Percentiles rank a stretch among this genome's conserved stretches.
Evolutionary conservation across 2,329 filamentous ascomycete species (phyloP).

Genomic region (Pseudocercospora musae): DNA sequence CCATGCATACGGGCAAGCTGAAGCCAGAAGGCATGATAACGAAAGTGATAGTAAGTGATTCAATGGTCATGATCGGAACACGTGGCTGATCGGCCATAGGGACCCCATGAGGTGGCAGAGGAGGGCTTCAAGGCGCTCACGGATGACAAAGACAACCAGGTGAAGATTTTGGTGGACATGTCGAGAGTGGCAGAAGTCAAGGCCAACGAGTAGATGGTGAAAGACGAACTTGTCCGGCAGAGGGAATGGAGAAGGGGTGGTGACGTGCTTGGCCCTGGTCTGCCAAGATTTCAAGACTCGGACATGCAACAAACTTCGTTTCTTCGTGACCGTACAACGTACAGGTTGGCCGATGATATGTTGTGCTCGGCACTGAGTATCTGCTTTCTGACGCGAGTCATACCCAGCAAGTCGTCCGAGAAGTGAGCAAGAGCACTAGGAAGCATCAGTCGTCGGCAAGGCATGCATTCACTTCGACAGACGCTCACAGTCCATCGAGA

Average conservation of each 20-base stretch:
- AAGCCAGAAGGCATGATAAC: constrained; percentile 7
- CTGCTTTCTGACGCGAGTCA: background rate
- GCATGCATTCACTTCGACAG: background rate
- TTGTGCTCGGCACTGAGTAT: background rate
- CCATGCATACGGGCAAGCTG: constrained; percentile 2
- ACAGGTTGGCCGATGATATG: background rate
- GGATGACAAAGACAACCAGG: constrained; percentile 11
- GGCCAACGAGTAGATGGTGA: background rate
- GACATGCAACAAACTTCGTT: background rate
- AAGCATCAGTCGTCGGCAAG: background rate
- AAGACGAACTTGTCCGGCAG: background rate
- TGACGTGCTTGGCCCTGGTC: background rate
- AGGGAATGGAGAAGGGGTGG: background rate
- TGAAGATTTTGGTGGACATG: constrained; percentile 17
- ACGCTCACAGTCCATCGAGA: background rate
- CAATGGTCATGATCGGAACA: background rate
- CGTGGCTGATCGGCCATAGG: background rate
- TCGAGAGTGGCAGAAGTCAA: constrained; percentile 1
- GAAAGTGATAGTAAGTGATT: constrained; percentile 1
- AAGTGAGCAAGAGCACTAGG: too few species aligned
- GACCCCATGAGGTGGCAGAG: constrained; percentile 6
- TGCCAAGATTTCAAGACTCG: background rate
- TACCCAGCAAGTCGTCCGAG: too few species aligned
- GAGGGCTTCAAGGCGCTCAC: constrained; percentile 9
- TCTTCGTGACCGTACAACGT: background rate